Evolutionary conservation across 371 early-diverging fungal species (phyloP).

Genomic region (Mucor circinelloides): DNA sequence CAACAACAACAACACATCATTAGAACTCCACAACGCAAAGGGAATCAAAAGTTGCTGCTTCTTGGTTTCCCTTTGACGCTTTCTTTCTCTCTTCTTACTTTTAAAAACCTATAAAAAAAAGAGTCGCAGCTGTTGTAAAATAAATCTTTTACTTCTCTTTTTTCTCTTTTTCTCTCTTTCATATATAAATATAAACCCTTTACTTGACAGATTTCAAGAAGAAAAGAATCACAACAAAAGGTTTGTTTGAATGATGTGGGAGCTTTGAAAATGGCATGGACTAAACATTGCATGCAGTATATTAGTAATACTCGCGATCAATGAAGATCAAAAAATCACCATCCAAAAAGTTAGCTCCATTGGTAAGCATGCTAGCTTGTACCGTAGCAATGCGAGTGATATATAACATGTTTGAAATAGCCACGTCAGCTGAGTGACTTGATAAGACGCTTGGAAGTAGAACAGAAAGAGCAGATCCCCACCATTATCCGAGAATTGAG

Average conservation of each 20-base stretch:
- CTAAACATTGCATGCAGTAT: not conserved
- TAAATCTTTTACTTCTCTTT: not conserved
- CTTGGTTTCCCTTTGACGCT: not conserved
- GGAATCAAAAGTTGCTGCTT: not conserved
- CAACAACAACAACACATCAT: not conserved
- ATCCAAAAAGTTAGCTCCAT: slow-evolving; percentile 11
- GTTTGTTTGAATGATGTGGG: not conserved
- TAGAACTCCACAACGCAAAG: not conserved
- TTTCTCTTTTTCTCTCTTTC: not conserved
- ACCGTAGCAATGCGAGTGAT: not conserved
- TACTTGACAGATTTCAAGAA: not conserved
- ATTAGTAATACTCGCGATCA: not conserved
- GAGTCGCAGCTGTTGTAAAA: not conserved
- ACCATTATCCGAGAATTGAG: slow-evolving; percentile 46
- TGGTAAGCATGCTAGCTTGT: slow-evolving; percentile 6
- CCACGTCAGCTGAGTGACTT: slow-evolving; percentile 58
- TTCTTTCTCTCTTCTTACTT: not conserved
- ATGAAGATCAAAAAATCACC: slow-evolving; percentile 22
- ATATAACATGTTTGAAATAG: slow-evolving; percentile 31
- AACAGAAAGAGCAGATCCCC: slow-evolving; percentile 62
- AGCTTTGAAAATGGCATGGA: not conserved
- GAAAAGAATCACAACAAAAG: not conserved
- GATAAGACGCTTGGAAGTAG: slow-evolving; percentile 58
- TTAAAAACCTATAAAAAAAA: not conserved
- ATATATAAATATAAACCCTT: not conserved